These are phyloP conservation scores for Cordyceps tenuipes DNA, from an alignment of 2,329 filamentous ascomycete genomes.

Conservation along the genomic window DNA sequence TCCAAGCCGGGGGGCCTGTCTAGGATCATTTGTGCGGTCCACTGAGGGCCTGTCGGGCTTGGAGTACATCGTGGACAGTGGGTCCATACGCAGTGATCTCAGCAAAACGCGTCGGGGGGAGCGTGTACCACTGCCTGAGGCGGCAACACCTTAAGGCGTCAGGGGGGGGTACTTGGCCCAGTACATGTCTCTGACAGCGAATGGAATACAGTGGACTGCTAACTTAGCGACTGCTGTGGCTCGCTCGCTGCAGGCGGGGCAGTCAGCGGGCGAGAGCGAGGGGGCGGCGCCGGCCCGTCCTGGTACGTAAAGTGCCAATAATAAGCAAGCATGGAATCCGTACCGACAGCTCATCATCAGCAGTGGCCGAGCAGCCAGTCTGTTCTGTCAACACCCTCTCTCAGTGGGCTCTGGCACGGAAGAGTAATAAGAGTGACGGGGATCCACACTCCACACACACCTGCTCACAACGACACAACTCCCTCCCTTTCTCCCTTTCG, in stretches of 20 bases:
- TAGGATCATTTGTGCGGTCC: not conserved
- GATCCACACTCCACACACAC: slow-evolving; percentile 9
- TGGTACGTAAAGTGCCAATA: not conserved
- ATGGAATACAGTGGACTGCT: not conserved
- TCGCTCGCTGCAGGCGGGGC: slow-evolving; percentile 2
- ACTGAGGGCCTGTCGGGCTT: not conserved
- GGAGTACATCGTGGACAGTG: not conserved
- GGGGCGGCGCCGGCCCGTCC: slow-evolving; percentile 10
- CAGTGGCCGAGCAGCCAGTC: not conserved
- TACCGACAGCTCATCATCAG: not conserved
- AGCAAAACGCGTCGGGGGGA: not conserved
- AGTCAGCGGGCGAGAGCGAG: slow-evolving; percentile 7
- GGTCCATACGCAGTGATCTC: not conserved
- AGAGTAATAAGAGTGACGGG: slow-evolving; percentile 3
- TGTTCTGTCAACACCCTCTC: not conserved
- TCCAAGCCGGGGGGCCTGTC: not conserved
- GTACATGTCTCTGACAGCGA: not conserved
- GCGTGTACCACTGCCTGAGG: not conserved
- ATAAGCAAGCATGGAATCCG: not conserved
- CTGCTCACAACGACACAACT: not conserved
- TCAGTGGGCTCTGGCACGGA: not conserved
- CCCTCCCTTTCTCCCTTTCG: not conserved
- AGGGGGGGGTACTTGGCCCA: not conserved
- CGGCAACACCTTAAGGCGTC: not conserved
- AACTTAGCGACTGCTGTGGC: not conserved